These are phyloP conservation scores for Coemansia sp. DNA, from an alignment of 192 early-diverging fungal species.

Conservation along the genomic window DNA sequence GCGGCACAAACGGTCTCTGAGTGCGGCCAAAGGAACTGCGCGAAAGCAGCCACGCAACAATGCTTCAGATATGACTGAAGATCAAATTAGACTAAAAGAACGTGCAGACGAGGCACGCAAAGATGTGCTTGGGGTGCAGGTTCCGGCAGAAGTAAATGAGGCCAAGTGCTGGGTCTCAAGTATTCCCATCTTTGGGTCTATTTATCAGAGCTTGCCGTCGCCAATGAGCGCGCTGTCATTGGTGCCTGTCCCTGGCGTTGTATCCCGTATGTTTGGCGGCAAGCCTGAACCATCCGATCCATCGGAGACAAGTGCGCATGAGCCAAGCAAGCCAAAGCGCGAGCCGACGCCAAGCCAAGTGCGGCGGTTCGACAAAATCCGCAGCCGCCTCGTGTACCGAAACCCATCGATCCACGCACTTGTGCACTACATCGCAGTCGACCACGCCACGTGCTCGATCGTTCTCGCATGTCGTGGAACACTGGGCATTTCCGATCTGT, in stretches of 20 bases:
- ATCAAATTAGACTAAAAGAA: neutral
- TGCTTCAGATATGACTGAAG: neutral
- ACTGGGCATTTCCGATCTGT: conserved; percentile 77
- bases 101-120: neutral
- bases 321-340: conserved; percentile 7
- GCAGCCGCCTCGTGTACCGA: conserved; percentile 45
- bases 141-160: conserved; percentile 5
- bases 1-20: conserved; percentile 24
- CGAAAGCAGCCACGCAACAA: neutral
- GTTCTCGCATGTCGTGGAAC: conserved; percentile 87
- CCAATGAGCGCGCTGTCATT: conserved; percentile 15
- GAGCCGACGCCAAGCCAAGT: conserved; percentile 35
- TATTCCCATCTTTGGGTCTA: conserved; percentile 35
- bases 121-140: conserved; percentile 1
- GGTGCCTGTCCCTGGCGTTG: conserved; percentile 30
- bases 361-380: conserved; percentile 40
- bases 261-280: conserved; percentile 27
- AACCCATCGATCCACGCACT: conserved; percentile 67
- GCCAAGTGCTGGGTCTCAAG: conserved; percentile 28
- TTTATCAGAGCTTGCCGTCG: conserved; percentile 33
- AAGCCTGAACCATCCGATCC: neutral
- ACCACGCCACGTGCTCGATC: conserved; percentile 71
- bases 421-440: conserved; percentile 78
- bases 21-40: neutral
- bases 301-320: neutral